Conservation (phyloP, 345 rosid species). For the Murraya paniculata region DNA sequence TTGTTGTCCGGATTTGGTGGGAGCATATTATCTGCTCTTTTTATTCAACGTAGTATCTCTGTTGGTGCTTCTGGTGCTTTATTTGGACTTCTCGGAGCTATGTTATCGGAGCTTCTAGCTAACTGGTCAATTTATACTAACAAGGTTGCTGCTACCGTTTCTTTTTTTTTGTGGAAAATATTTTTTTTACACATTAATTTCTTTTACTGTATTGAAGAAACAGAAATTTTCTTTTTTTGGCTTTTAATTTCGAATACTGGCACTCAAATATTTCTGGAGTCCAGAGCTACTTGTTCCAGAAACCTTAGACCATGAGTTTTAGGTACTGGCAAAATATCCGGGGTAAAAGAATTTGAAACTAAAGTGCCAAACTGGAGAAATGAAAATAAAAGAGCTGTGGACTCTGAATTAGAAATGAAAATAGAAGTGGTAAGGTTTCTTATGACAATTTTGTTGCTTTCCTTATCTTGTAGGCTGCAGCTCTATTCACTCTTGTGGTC, state of each 20-base stretch:
- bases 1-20: slow-evolving; percentile 85
- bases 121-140: slow-evolving; percentile 94
- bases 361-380: neutral
- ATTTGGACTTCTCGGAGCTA: slow-evolving; percentile 96
- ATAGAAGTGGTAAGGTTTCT: neutral
- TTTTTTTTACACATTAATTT: too few relatives aligned
- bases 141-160: slow-evolving; percentile 47
- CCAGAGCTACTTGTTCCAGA: neutral
- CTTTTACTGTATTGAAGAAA: neutral
- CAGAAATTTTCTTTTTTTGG: neutral
- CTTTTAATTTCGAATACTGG: neutral
- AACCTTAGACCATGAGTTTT: neutral
- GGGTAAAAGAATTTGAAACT: neutral
- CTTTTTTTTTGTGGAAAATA: neutral
- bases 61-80: slow-evolving; percentile 99
- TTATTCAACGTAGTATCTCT: slow-evolving; percentile 63
- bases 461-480: slow-evolving; percentile 50
- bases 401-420: neutral
- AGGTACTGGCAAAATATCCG: neutral
- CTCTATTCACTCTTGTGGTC: slow-evolving; percentile 58
- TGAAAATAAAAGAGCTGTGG: neutral
- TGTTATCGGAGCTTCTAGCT: slow-evolving; percentile 90
- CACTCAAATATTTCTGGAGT: neutral
- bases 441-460: neutral
- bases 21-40: slow-evolving; percentile 71